Base-by-base conservation (phyloP, 495 filamentous ascomycete genomes). In the Recurvomyces mirabilis region DNA sequence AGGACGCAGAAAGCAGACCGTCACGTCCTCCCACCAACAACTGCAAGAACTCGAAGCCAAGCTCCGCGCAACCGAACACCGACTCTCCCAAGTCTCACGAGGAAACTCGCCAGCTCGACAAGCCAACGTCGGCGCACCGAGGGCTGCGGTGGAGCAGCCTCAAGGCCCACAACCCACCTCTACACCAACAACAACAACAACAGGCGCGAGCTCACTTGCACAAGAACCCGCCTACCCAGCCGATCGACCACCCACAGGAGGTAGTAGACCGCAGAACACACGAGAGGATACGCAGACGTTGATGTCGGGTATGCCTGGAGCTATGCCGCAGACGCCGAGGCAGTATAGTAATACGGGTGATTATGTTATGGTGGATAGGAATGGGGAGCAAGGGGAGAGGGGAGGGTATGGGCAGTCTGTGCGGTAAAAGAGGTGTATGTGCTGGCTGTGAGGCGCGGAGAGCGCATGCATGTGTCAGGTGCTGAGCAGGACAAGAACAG, bases 21-120 rank as follows among this genome's bases (percentile, higher is more conserved):
- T 96, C 59, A 74, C 72, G 41, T 76, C 77, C 28, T 84, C 88
- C 55, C 77, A 70, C 33, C 72, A 74, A 17, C 87, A 96, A 59
- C 75, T 96, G 52, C 79, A 94, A 64, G 77, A 78, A 29, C 78
- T 96, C 43, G 86, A 94, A 63, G 77, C 75, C 13, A 77, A 77
- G 39, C 77, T 96, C 39, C 81, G 78, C 49, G 85, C 86, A 55
- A 85, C 89, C 47, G 89, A 96, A 65, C 68, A 79, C 54, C 79
- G 81, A 15, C 72, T 96, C 10, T 80, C 84, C 62, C 45, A 54
- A 23, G 62, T 43, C 14, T 49, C 44, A 1, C 22, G 50, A 13
- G 25, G 30, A 15, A 45, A 21, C 20, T 55, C 53, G 11, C 48
- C 49, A 34, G 5, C 30, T 19, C 21, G 38, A 36, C 32, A 43